Percentiles rank a stretch among this genome's conserved stretches.
phyloP scores from a whole-genome alignment of 2,329 filamentous ascomycete species.

The Aspergillus fischeri region DNA sequence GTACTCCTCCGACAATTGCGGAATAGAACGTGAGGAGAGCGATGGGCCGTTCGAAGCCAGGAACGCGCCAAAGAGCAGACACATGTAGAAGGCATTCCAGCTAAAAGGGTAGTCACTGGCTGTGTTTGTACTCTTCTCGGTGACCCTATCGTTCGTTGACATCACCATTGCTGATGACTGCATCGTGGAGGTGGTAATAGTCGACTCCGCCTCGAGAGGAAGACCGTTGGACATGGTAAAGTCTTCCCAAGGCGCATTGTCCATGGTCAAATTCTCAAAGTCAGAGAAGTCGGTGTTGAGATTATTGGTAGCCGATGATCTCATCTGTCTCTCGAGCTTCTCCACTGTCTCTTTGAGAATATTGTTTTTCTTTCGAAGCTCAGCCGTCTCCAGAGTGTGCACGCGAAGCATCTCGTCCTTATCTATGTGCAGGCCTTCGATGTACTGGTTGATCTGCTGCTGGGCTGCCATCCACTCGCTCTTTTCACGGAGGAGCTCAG shows the following conservation, averaged over 20 bases:
- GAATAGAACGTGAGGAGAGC: slow-evolving; percentile 54
- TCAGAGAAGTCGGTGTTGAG: slow-evolving; percentile 71
- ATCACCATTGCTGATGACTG: slow-evolving; percentile 32
- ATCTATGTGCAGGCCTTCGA: slow-evolving; percentile 74
- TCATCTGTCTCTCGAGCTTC: slow-evolving; percentile 40
- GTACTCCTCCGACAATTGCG: slow-evolving; percentile 44
- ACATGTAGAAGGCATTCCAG: slow-evolving; percentile 76
- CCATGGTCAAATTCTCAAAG: slow-evolving; percentile 81
- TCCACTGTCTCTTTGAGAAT: slow-evolving; percentile 66
- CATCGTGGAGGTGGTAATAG: slow-evolving; percentile 22
- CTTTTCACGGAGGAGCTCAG: slow-evolving; percentile 51
- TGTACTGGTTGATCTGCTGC: slow-evolving; percentile 68
- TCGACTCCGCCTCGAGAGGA: slow-evolving; percentile 38
- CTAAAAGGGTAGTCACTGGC: slow-evolving; percentile 66
- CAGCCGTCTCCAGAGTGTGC: slow-evolving; percentile 85
- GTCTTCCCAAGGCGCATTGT: slow-evolving; percentile 72
- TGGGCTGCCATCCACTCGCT: slow-evolving; percentile 65
- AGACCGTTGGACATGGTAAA: slow-evolving; percentile 70
- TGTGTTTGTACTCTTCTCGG: slow-evolving; percentile 32
- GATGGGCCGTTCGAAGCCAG: slow-evolving; percentile 80
- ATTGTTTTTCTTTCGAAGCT: slow-evolving; percentile 87
- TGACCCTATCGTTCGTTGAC: slow-evolving; percentile 37
- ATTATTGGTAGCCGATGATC: slow-evolving; percentile 42
- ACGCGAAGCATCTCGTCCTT: slow-evolving; percentile 86
- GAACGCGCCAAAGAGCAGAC: slow-evolving; percentile 93